Conservation (phyloP, 768 basidiomycete genomes). For the Mycena maculata region DNA sequence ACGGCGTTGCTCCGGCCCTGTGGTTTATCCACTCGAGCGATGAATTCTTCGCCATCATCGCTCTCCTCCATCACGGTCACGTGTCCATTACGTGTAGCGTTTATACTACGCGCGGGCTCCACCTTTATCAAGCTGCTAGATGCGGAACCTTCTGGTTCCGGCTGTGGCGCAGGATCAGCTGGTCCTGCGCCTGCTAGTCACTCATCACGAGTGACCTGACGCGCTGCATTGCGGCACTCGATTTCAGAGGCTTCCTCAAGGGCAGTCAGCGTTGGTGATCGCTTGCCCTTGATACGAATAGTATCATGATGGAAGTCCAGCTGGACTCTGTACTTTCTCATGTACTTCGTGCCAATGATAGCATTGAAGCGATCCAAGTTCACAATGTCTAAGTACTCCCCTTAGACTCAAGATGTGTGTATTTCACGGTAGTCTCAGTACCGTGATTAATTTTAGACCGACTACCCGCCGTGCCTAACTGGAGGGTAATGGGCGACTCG, state of each 20-base stretch:
- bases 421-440: too few species aligned
- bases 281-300: conserved; percentile 25
- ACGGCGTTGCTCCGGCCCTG: not conserved
- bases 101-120: not conserved
- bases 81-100: not conserved
- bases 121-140: too few species aligned
- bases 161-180: not conserved
- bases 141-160: too few species aligned
- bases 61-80: not conserved
- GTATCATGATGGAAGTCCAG: conserved; percentile 40
- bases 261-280: not conserved
- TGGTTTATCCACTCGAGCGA: not conserved
- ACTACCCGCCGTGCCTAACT: conserved; percentile 48
- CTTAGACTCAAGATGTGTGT: conserved; percentile 18
- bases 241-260: not conserved
- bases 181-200: too few species aligned
- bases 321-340: conserved; percentile 36
- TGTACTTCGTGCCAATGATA: too few species aligned
- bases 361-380: conserved; percentile 52
- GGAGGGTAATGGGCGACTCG: conserved; percentile 36
- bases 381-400: conserved; percentile 45
- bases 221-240: not conserved
- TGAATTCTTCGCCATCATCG: conserved; percentile 2
- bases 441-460: conserved; percentile 45
- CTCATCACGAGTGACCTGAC: not conserved